These are phyloP conservation scores for Eucalyptus cladocalyx DNA, from an alignment of 345 rosid genomes.

Conservation along the genomic window DNA sequence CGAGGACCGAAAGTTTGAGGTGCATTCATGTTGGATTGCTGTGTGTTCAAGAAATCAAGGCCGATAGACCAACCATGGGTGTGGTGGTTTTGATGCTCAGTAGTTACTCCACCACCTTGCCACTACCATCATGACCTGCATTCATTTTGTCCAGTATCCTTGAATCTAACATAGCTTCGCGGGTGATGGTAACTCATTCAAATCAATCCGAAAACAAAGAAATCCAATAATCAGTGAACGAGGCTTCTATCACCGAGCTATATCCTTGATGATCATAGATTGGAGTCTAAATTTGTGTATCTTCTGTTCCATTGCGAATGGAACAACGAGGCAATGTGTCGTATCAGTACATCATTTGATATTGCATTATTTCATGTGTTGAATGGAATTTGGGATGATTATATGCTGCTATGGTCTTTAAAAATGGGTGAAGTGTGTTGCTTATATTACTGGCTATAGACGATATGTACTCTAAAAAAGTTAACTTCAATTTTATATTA, in stretches of 20 bases:
- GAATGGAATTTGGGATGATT: no score
- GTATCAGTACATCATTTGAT: no score
- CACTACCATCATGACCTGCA: neutral
- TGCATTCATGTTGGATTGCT: no score
- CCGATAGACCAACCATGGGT: neutral
- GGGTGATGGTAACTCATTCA: neutral
- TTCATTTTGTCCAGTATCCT: no score
- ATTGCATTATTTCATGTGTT: no score
- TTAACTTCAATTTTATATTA: no score
- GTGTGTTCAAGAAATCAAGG: neutral
- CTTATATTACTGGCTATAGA: no score
- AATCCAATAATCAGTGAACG: no score
- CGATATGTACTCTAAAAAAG: no score
- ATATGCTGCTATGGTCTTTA: no score
- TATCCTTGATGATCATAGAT: neutral
- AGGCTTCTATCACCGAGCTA: neutral
- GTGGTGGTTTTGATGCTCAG: neutral
- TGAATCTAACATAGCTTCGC: neutral
- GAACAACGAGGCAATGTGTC: no score
- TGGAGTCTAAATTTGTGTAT: neutral
- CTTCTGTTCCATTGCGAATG: neutral
- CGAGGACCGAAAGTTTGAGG: neutral
- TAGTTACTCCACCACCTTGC: neutral
- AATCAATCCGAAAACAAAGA: no score
- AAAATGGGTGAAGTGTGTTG: neutral